Evolutionary conservation across 2,329 filamentous ascomycete genomes (phyloP).

Genomic region (Xylaria hypoxylon): DNA sequence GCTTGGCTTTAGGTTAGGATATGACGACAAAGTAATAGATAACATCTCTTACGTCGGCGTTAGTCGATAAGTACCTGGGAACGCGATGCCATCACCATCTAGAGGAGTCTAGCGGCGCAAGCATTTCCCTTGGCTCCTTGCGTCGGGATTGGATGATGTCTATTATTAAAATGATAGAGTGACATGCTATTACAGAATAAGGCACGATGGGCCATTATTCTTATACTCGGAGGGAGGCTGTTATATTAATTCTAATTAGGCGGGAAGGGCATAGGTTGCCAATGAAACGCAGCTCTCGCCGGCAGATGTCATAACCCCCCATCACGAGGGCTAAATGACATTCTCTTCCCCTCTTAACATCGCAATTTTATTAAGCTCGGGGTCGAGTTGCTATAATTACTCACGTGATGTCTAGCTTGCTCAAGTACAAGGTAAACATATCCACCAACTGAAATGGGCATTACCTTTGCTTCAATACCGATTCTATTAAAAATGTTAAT

Average conservation of each 20-base stretch:
- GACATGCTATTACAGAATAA: constrained; percentile 17
- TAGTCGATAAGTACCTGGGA: neutral
- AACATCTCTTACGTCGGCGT: constrained; percentile 1
- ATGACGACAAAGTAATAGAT: constrained; percentile 15
- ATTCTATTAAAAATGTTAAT: too few species aligned
- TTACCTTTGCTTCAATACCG: neutral
- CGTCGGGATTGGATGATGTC: constrained; percentile 16
- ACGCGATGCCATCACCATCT: constrained; percentile 5
- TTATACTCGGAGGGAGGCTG: neutral
- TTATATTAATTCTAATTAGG: constrained; percentile 37
- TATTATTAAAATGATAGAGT: constrained; percentile 4
- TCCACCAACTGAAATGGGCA: neutral
- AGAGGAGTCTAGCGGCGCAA: neutral
- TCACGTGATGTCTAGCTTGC: neutral
- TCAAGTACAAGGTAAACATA: neutral
- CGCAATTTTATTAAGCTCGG: neutral
- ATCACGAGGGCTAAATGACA: constrained; percentile 6
- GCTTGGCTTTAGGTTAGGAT: constrained; percentile 11
- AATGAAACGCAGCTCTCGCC: constrained; percentile 14
- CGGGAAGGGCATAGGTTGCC: constrained; percentile 16
- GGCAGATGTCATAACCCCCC: constrained; percentile 17
- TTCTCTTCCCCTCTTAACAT: neutral
- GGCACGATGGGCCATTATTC: constrained; percentile 6
- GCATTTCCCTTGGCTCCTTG: constrained; percentile 14
- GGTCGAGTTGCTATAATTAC: neutral